A percentile compares a stretch with the other conserved stretches of the same genome.
Conservation (phyloP, 1,284 basidiomycete species). For the Tetrapyrgos nigripes region DNA sequence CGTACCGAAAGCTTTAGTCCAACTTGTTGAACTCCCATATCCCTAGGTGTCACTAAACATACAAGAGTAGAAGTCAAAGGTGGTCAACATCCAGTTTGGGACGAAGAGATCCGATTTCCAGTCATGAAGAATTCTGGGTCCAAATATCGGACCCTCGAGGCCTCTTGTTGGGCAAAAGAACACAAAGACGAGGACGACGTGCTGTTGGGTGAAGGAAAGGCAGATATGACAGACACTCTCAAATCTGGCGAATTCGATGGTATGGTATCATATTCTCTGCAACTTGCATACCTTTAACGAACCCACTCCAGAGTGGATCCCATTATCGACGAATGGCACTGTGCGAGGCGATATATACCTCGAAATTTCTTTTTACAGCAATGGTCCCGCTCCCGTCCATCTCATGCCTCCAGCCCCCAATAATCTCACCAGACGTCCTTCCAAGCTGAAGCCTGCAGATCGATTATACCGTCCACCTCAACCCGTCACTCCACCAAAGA, state of each 20-base stretch:
- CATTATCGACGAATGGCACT: slow-evolving; percentile 58
- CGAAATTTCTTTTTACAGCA: slow-evolving; percentile 80
- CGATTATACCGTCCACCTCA: slow-evolving; percentile 28
- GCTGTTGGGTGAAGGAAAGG: slow-evolving; percentile 62
- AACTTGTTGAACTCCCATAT: slow-evolving; percentile 11
- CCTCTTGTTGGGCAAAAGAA: slow-evolving; percentile 73
- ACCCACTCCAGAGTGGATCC: slow-evolving; percentile 65
- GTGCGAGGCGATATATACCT: slow-evolving; percentile 75
- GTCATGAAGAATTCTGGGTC: slow-evolving; percentile 53
- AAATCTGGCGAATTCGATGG: slow-evolving; percentile 81
- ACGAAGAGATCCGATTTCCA: slow-evolving; percentile 70
- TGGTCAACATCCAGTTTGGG: slow-evolving; percentile 80
- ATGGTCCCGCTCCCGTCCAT: slow-evolving; percentile 58
- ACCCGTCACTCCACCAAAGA: slow-evolving; percentile 27
- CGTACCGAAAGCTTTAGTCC: slow-evolving; percentile 5
- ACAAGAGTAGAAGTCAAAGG: slow-evolving; percentile 72
- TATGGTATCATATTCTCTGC: slow-evolving; percentile 35
- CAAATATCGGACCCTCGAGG: slow-evolving; percentile 61
- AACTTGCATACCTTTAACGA: slow-evolving; percentile 5
- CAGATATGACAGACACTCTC: slow-evolving; percentile 72
- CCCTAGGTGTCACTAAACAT: slow-evolving; percentile 53
- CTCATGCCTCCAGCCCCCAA: slow-evolving; percentile 12
- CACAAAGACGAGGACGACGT: slow-evolving; percentile 63
- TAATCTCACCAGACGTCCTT: slow-evolving; percentile 27
- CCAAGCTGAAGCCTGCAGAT: slow-evolving; percentile 32